These are phyloP conservation scores for Wallemia mellicola DNA, from an alignment of 1,284 basidiomycete genomes.

Conservation along the genomic window DNA sequence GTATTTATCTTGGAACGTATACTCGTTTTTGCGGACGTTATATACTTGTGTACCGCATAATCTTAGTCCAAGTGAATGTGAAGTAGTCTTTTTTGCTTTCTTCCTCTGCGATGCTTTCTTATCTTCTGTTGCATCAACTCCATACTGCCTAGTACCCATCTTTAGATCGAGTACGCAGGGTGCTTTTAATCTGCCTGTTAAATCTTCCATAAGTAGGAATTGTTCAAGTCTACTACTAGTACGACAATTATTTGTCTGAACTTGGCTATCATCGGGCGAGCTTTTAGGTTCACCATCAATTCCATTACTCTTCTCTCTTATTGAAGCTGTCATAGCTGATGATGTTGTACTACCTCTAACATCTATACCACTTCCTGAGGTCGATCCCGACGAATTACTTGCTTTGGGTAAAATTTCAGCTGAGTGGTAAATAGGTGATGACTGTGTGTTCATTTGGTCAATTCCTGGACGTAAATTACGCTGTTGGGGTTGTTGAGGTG, in stretches of 20 bases:
- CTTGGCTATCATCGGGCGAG: too few species aligned
- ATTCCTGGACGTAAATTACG: background rate
- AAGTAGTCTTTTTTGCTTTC: slow-evolving; percentile 90
- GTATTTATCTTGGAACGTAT: slow-evolving; percentile 89
- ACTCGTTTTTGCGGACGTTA: slow-evolving; percentile 50
- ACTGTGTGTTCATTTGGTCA: background rate
- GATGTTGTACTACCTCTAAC: background rate
- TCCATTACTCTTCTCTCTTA: background rate
- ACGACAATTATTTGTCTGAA: background rate
- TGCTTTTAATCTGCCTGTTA: slow-evolving; percentile 72
- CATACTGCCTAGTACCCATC: slow-evolving; percentile 97
- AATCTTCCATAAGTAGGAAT: slow-evolving; percentile 95
- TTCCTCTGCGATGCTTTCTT: slow-evolving; percentile 96
- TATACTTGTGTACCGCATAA: slow-evolving; percentile 99
- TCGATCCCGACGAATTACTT: background rate
- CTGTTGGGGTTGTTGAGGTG: background rate
- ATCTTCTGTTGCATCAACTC: slow-evolving; percentile 63
- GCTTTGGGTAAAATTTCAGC: background rate
- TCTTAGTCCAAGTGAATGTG: slow-evolving; percentile 59
- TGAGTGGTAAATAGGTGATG: background rate
- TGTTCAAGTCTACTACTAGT: slow-evolving; percentile 27
- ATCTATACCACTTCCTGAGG: background rate
- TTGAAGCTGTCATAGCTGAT: background rate
- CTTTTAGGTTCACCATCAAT: background rate
- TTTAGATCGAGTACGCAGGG: slow-evolving; percentile 95